These are phyloP conservation scores for Populus davidiana DNA, from an alignment of 345 rosid species.

Conservation along the genomic window DNA sequence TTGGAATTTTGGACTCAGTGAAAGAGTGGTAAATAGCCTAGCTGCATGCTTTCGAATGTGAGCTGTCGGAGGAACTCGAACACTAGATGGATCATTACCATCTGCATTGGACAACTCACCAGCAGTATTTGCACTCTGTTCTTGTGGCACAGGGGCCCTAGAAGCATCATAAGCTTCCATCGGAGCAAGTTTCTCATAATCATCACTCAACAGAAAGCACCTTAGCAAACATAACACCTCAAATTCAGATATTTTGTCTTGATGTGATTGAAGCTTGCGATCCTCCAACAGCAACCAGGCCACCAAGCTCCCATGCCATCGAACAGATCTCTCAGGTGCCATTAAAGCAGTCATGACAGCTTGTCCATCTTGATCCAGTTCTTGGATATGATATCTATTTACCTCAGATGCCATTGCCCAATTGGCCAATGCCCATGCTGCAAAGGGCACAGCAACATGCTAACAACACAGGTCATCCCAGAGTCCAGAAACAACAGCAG, in stretches of 20 bases:
- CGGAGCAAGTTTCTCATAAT: constrained; percentile 88
- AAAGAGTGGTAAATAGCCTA: too few species aligned
- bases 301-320: constrained; percentile 97
- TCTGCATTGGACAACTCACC: too few species aligned
- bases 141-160: constrained; percentile 57
- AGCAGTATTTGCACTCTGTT: constrained; percentile 50
- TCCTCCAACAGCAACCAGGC: constrained; percentile 86
- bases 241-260: constrained; percentile 54
- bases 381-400: constrained; percentile 81
- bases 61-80: too few species aligned
- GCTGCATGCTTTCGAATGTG: too few species aligned
- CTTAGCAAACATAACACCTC: constrained; percentile 84
- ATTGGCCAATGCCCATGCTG: constrained; percentile 96
- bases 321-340: constrained; percentile 98
- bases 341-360: constrained; percentile 85
- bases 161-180: constrained; percentile 93
- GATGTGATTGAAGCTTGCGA: constrained; percentile 55
- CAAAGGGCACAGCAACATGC: constrained; percentile 99
- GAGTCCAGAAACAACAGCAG: constrained; percentile 90
- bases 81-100: too few species aligned
- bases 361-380: constrained; percentile 79
- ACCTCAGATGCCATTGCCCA: constrained; percentile 94
- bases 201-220: constrained; percentile 77
- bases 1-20: too few species aligned
- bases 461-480: constrained; percentile 99